Percentiles rank a stretch among this genome's conserved stretches.
Conservation (phyloP, 2,329 filamentous ascomycete genomes). For the Alternaria arborescens region DNA sequence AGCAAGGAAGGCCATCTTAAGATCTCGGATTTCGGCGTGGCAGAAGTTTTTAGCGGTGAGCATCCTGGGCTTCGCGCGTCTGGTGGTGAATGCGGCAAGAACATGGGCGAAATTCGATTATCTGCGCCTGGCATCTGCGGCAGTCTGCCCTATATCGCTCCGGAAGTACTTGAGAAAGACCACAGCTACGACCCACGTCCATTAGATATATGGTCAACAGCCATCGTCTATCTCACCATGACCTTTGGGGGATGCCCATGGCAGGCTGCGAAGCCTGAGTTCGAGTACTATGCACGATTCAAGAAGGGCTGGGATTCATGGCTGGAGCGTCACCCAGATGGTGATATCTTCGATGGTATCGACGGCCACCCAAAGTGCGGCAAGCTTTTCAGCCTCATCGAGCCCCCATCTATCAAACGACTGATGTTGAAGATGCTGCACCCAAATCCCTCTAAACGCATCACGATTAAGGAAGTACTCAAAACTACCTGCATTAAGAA, state of each 20-base stretch:
- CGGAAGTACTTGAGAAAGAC: conserved; percentile 78
- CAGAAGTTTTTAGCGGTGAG: conserved; percentile 82
- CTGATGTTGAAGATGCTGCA: conserved; percentile 84
- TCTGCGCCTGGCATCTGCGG: conserved; percentile 85
- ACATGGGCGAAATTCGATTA: conserved; percentile 74
- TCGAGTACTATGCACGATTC: conserved; percentile 70
- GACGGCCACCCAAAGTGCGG: conserved; percentile 70
- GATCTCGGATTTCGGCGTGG: conserved; percentile 91
- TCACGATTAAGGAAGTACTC: conserved; percentile 73
- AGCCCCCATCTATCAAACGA: conserved; percentile 70
- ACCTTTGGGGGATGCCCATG: conserved; percentile 77
- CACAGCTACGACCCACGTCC: conserved; percentile 75
- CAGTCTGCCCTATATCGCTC: conserved; percentile 85
- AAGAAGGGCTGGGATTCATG: conserved; percentile 74
- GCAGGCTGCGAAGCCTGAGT: conserved; percentile 68
- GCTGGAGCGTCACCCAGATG: conserved; percentile 64
- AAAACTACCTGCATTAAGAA: conserved; percentile 76
- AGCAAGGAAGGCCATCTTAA: conserved; percentile 83
- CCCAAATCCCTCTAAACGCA: conserved; percentile 75
- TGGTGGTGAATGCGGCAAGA: conserved; percentile 75
- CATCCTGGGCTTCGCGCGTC: conserved; percentile 80
- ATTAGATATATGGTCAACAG: conserved; percentile 86
- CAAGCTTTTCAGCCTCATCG: conserved; percentile 73
- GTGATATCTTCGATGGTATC: conserved; percentile 61
- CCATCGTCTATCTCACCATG: conserved; percentile 82